Percentiles rank a stretch among this genome's conserved stretches.
phyloP scores from a whole-genome alignment of 805 yeast genomes.

The Yarrowia keelungensis region DNA sequence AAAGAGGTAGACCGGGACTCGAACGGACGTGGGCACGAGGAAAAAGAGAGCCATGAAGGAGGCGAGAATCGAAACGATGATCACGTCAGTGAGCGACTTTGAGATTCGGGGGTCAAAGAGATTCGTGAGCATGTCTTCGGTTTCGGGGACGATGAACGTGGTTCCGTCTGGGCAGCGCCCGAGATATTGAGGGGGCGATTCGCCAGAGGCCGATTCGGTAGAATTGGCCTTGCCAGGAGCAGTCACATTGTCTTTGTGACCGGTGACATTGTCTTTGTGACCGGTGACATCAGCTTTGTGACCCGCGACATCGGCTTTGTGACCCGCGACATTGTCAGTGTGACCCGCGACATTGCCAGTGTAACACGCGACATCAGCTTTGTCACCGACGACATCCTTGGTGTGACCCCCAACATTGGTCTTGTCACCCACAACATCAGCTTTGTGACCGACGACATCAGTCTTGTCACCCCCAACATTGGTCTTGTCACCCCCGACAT shows the following conservation, averaged over 20 bases:
- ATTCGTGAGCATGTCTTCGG: conserved; percentile 85
- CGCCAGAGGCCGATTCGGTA: background rate
- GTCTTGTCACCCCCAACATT: background rate
- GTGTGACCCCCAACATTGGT: background rate
- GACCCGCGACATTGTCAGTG: background rate
- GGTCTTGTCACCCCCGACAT: background rate
- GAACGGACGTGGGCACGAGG: conserved; percentile 44
- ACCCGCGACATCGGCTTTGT: background rate
- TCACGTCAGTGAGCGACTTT: conserved; percentile 70
- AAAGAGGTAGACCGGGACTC: conserved; percentile 55
- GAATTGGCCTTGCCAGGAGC: background rate
- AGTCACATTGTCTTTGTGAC: background rate
- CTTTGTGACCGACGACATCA: background rate
- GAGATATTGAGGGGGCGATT: background rate
- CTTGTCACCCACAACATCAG: too few relatives aligned
- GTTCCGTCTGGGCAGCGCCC: conserved; percentile 50
- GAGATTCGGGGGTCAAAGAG: conserved; percentile 76
- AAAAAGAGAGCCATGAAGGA: conserved; percentile 48
- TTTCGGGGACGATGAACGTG: conserved; percentile 58
- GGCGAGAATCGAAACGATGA: conserved; percentile 58
- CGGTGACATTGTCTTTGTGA: background rate
- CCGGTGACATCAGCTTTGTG: background rate
- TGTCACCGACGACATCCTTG: background rate
- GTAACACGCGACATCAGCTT: background rate
- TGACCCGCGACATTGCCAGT: too few relatives aligned